Base-by-base conservation (phyloP, 2,329 filamentous ascomycete species). In the Aspergillus phoenicis region DNA sequence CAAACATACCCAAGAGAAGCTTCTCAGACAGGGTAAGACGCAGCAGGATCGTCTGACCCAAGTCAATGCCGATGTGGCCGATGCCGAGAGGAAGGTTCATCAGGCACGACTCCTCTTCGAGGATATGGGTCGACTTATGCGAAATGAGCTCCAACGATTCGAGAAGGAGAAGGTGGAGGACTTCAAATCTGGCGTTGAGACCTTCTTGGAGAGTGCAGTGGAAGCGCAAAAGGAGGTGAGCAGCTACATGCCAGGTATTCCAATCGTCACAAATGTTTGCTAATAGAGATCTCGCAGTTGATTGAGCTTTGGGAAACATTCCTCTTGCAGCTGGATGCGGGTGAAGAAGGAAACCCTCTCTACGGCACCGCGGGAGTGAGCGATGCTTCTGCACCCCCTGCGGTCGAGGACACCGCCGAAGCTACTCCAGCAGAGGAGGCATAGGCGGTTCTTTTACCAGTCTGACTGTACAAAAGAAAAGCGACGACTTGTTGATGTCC, bases 221-320 rank as follows among this genome's bases (percentile, higher is more conserved):
- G 95, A 99, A 79, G 95, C 94, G 58, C 95, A 99, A 81, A 99
- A 99, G 80, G 95, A 99, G 89, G 94, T 95, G 75, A 77, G 86
- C 22, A 56, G 51, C 51, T 51, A 24, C 36, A 17, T 26, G 8
- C 33, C 15, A n/a, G 5, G 17, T 52, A 41, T 30, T 15, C 41
- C n/a, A n/a, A 45, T 20, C 17, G 20, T n/a, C 41, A 30, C 15
- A 3, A 51, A 13, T 49, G 24, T 8, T 33, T 26, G 17, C 64
- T 65, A 49, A 64, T 3, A 8, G 45, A 45, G 48, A 45, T 43
- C 15, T 47, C 58, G 13, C 88, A 89, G 86, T 80, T 89, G 64
- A 89, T 89, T 71, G 95, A 99, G 78, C 89, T 98, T 64, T 99
- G 95, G 95, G 95, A 99, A 80, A 98, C 95, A 0, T 99, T 97